Evolutionary conservation across 345 rosid genomes (phyloP), one percentile per base, ranked within the genome.

Genomic region (Melaleuca alternifolia): DNA sequence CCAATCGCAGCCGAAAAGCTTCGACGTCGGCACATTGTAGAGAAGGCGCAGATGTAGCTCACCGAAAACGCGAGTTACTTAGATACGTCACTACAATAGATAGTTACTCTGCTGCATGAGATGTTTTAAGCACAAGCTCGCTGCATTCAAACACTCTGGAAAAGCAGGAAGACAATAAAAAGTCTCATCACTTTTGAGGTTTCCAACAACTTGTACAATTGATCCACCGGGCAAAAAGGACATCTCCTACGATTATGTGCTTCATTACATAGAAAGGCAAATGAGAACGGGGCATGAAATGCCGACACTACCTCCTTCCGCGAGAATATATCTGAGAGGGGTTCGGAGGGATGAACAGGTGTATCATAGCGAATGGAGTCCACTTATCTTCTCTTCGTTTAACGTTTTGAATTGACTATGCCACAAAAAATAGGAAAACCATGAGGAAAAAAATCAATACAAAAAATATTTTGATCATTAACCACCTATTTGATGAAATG

Each of bases 361-460:
- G 41, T 33, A 33, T 26, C 46, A 62, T 28, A 23, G 37, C 9
- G 51, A 20, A 86, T 21, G 28, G 6, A 51, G 82, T 51, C 82
- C 33, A 33, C 37, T 30, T 83, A 65, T 85, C 86, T 13, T 84
- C 79, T 83, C 86, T 57, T 77, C 79, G 87, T 82, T 86, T 56
- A 3, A 33, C 46, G 87, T 86, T 84, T 28, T 50, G 86, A 52
- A 48, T 54, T 46, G 46, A 86, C 89, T 90, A 91, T 41, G 92
- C 93, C 88, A 91, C 93, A 84, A 91, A 91, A 71, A 91, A 90
- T 87, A 91, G 84, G 90, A 91, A 91, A 83, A 91, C 85, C 92
- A 91, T 91, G 84, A 91, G 92, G 87, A 91, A 91, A 61, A 88
- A 89, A 54, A 91, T 89, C 86, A 91, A 83, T 61, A 91, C 90